phyloP scores from a whole-genome alignment of 129 eudicot species.

The Helianthus tuberosus region DNA sequence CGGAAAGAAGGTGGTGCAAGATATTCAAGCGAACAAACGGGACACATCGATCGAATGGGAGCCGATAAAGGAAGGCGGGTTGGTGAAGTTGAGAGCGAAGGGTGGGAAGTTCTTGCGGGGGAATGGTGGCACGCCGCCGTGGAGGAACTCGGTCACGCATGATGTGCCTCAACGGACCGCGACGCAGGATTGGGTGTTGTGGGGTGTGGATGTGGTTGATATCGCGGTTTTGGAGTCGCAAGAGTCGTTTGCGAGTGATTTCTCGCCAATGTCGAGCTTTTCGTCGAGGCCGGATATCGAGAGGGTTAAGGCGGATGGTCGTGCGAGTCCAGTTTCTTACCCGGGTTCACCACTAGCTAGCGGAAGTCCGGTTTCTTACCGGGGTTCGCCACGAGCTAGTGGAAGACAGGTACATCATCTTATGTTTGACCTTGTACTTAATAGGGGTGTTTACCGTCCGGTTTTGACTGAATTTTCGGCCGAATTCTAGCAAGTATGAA shows the following conservation, averaged over 20 bases:
- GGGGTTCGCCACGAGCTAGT: conserved; percentile 24
- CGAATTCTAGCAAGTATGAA: no score
- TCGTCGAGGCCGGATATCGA: conserved; percentile 34
- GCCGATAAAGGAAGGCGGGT: conserved; percentile 64
- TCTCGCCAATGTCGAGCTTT: conserved; percentile 39
- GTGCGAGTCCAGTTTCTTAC: conserved; percentile 11
- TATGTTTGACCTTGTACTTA: no score
- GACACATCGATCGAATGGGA: conserved; percentile 72
- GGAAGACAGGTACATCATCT: conserved; percentile 44
- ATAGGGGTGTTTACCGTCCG: no score
- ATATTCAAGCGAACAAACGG: conserved; percentile 19
- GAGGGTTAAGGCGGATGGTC: conserved; percentile 12
- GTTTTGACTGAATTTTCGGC: no score
- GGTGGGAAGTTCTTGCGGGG: conserved; percentile 67
- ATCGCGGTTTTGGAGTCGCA: conserved; percentile 34
- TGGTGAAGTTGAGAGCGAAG: conserved; percentile 55
- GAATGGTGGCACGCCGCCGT: conserved; percentile 80
- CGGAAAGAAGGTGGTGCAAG: conserved; percentile 68
- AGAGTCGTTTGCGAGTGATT: conserved; percentile 36
- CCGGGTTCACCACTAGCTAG: not conserved
- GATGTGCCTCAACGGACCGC: conserved; percentile 66
- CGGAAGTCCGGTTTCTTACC: no score
- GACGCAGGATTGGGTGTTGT: conserved; percentile 75
- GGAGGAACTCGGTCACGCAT: conserved; percentile 78
- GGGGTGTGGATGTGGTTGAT: conserved; percentile 76